phyloP scores from a whole-genome alignment of 306 rosid species.

The Cucumis hystrix region DNA sequence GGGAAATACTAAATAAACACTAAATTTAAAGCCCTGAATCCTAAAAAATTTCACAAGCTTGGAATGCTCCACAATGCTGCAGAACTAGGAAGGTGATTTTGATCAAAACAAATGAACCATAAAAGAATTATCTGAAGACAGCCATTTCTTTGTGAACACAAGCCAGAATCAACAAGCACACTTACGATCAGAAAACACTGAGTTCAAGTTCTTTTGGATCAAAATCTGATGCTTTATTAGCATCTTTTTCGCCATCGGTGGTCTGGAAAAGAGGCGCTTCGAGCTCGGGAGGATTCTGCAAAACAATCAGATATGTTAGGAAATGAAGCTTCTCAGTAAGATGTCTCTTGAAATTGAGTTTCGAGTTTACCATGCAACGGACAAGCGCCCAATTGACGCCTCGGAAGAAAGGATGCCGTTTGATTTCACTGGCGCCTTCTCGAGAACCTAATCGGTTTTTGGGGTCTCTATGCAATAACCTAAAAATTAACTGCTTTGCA shows the following conservation, averaged over 20 bases:
- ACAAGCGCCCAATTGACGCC: slow-evolving; percentile 85
- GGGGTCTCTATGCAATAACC: slow-evolving; percentile 76
- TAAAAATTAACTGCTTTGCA: slow-evolving; percentile 59
- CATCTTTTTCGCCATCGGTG: slow-evolving; percentile 40
- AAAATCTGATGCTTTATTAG: slow-evolving; percentile 26
- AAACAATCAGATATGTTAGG: not conserved
- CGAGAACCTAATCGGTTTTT: slow-evolving; percentile 62
- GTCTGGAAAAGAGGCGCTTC: slow-evolving; percentile 40
- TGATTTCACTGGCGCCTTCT: slow-evolving; percentile 83
- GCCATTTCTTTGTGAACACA: not conserved
- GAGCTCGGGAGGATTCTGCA: slow-evolving; percentile 76
- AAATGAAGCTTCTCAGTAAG: not conserved
- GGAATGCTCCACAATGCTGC: not conserved
- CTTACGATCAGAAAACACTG: slow-evolving; percentile 51
- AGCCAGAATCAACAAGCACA: not conserved
- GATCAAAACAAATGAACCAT: not conserved
- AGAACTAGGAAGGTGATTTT: not conserved
- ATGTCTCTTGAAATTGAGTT: not conserved
- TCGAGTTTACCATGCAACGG: slow-evolving; percentile 58
- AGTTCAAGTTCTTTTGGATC: slow-evolving; percentile 39
- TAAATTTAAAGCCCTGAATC: not conserved
- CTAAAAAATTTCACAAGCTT: not conserved
- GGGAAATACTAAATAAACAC: slow-evolving; percentile 2
- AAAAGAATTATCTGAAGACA: not conserved
- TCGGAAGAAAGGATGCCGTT: slow-evolving; percentile 67